Percentiles rank a stretch among this genome's conserved stretches.
Conservation (phyloP, 495 filamentous ascomycete species). For the Talaromyces borbonicus region DNA sequence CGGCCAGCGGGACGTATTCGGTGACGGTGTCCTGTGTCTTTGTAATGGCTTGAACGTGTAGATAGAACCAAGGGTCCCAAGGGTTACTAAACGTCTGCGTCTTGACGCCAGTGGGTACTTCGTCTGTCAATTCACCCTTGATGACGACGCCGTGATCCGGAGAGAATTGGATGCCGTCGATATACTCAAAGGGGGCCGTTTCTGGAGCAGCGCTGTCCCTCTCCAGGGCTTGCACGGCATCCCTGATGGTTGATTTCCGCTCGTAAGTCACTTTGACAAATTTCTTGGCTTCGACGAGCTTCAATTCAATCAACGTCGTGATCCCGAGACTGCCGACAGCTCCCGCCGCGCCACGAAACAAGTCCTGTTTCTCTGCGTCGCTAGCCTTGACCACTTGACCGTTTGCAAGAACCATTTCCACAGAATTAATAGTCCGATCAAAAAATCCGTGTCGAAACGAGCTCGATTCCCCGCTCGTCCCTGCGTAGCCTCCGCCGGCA, state of each 20-base stretch:
- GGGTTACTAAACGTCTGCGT: slow-evolving; percentile 35
- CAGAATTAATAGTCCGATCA: slow-evolving; percentile 35
- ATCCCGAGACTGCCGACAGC: slow-evolving; percentile 45
- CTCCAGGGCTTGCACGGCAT: slow-evolving; percentile 30
- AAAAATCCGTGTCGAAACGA: slow-evolving; percentile 50
- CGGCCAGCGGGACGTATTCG: slow-evolving; percentile 43
- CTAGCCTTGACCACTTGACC: slow-evolving; percentile 37
- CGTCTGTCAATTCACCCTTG: slow-evolving; percentile 35
- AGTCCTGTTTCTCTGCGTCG: slow-evolving; percentile 26
- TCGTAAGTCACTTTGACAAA: slow-evolving; percentile 43
- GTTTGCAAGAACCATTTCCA: slow-evolving; percentile 46
- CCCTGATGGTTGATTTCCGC: slow-evolving; percentile 24
- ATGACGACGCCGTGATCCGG: slow-evolving; percentile 34
- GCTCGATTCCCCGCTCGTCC: slow-evolving; percentile 45
- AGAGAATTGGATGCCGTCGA: slow-evolving; percentile 45
- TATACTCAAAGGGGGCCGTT: slow-evolving; percentile 37
- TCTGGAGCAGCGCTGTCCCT: slow-evolving; percentile 14
- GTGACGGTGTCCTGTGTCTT: slow-evolving; percentile 9
- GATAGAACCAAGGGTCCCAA: slow-evolving; percentile 50
- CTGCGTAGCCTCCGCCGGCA: slow-evolving; percentile 45
- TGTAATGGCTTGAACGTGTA: slow-evolving; percentile 31
- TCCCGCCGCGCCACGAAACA: slow-evolving; percentile 44
- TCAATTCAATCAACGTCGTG: slow-evolving; percentile 42
- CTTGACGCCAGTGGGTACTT: not conserved
- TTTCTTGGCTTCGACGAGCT: slow-evolving; percentile 34